A percentile compares a stretch with the other conserved stretches of the same genome.
These are phyloP conservation scores for Brettanomyces naardenensis DNA, from an alignment of 805 yeast species.

Conservation along the genomic window DNA sequence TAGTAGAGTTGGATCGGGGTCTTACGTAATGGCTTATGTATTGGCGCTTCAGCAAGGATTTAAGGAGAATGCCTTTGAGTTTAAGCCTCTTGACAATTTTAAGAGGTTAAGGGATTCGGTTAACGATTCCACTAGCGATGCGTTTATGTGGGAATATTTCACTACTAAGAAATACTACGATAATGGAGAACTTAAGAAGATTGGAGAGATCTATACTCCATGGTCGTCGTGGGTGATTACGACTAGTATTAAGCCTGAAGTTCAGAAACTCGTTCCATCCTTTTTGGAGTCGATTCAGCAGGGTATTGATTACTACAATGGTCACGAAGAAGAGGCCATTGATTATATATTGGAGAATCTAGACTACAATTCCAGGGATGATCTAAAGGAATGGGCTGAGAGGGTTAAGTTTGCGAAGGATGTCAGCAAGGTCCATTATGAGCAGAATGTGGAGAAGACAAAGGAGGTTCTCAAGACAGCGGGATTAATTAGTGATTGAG, in stretches of 20 bases:
- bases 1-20: conserved; percentile 84
- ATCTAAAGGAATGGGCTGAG: conserved; percentile 74
- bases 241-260: conserved; percentile 33
- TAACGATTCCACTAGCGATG: conserved; percentile 57
- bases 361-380: conserved; percentile 62
- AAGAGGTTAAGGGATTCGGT: conserved; percentile 75
- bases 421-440: conserved; percentile 41
- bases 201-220: conserved; percentile 88
- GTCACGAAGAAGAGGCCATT: conserved; percentile 56
- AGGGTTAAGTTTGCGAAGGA: conserved; percentile 59
- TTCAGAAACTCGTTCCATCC: conserved; percentile 20
- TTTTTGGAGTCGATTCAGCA: conserved; percentile 51
- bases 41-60: conserved; percentile 56
- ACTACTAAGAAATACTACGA: conserved; percentile 84
- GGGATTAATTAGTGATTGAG: conserved; percentile 37
- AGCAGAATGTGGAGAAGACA: conserved; percentile 46
- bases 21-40: conserved; percentile 86
- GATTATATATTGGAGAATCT: conserved; percentile 56
- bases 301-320: conserved; percentile 62
- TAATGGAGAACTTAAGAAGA: conserved; percentile 64
- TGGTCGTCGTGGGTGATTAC: conserved; percentile 94
- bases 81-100: conserved; percentile 58
- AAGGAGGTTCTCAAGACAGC: conserved; percentile 51
- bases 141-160: conserved; percentile 95
- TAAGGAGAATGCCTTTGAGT: conserved; percentile 30